phyloP scores from a whole-genome alignment of 1,139 yeast genomes.

The Candida gigantensis region DNA sequence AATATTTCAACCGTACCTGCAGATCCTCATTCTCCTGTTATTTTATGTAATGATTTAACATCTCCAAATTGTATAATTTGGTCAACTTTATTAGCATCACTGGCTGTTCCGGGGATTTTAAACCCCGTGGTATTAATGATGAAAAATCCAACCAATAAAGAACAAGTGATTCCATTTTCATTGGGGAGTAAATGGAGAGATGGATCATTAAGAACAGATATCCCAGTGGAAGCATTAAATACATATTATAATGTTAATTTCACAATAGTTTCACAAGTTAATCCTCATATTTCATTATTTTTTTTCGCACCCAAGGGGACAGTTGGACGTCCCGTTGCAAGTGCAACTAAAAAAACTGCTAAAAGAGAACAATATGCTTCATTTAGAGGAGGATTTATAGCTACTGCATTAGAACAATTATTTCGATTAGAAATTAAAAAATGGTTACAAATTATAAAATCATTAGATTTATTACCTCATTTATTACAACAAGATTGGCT shows the following conservation, averaged over 20 bases:
- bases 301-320: slow-evolving; percentile 81
- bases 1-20: slow-evolving; percentile 81
- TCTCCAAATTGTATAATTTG: slow-evolving; percentile 83
- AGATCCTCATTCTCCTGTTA: slow-evolving; percentile 80
- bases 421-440: slow-evolving; percentile 71
- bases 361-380: slow-evolving; percentile 37
- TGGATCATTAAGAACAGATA: slow-evolving; percentile 71
- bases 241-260: slow-evolving; percentile 79
- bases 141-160: slow-evolving; percentile 48
- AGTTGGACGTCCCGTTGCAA: slow-evolving; percentile 75
- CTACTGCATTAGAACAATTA: slow-evolving; percentile 70
- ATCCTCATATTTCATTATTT: slow-evolving; percentile 77
- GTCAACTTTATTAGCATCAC: slow-evolving; percentile 74
- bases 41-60: slow-evolving; percentile 73
- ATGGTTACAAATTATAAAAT: slow-evolving; percentile 69
- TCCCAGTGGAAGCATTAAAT: slow-evolving; percentile 68
- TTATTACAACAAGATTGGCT: slow-evolving; percentile 80
- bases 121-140: slow-evolving; percentile 81
- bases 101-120: slow-evolving; percentile 84
- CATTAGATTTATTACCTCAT: slow-evolving; percentile 68
- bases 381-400: slow-evolving; percentile 75
- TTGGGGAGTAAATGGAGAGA: slow-evolving; percentile 78
- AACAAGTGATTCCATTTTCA: slow-evolving; percentile 65
- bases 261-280: slow-evolving; percentile 77
- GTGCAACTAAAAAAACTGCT: slow-evolving; percentile 46